Percentiles rank a stretch among this genome's conserved stretches.
phyloP scores from a whole-genome alignment of 805 yeast genomes.

The Candida maesae region DNA sequence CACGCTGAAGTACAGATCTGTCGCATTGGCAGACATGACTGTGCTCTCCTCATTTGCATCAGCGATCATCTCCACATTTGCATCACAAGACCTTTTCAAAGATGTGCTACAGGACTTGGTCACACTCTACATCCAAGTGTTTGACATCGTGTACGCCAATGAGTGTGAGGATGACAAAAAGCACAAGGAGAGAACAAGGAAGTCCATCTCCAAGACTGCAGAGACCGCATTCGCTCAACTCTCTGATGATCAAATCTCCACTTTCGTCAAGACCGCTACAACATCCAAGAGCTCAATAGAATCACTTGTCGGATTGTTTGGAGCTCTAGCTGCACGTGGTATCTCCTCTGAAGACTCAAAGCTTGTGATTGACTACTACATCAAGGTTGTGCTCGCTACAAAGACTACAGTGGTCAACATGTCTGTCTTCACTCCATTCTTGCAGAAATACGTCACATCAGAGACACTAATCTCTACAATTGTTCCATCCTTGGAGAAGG shows the following conservation, averaged over 20 bases:
- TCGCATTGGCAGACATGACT: slow-evolving; percentile 54
- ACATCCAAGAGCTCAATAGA: slow-evolving; percentile 30
- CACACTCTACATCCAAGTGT: slow-evolving; percentile 34
- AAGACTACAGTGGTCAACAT: slow-evolving; percentile 38
- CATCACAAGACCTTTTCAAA: slow-evolving; percentile 26
- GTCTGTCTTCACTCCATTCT: slow-evolving; percentile 41
- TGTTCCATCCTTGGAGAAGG: slow-evolving; percentile 66
- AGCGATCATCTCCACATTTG: slow-evolving; percentile 29
- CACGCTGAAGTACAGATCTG: slow-evolving; percentile 29
- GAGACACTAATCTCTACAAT: slow-evolving; percentile 37
- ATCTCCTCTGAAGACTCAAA: slow-evolving; percentile 21
- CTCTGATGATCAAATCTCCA: slow-evolving; percentile 17
- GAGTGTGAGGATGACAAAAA: slow-evolving; percentile 29
- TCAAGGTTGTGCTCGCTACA: slow-evolving; percentile 41
- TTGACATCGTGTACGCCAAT: slow-evolving; percentile 20
- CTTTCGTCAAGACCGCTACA: slow-evolving; percentile 12
- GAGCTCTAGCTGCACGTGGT: slow-evolving; percentile 31
- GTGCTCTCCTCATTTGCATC: slow-evolving; percentile 58
- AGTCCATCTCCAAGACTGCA: slow-evolving; percentile 31
- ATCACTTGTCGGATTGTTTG: slow-evolving; percentile 34
- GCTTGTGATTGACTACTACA: slow-evolving; percentile 28
- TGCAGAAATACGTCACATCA: slow-evolving; percentile 39
- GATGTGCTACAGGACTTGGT: slow-evolving; percentile 28
- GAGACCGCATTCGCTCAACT: slow-evolving; percentile 24
- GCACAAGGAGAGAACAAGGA: slow-evolving; percentile 39